These are phyloP conservation scores for Magnusiomyces tetraspermus DNA, from an alignment of 1,139 yeast genomes.

Conservation along the genomic window DNA sequence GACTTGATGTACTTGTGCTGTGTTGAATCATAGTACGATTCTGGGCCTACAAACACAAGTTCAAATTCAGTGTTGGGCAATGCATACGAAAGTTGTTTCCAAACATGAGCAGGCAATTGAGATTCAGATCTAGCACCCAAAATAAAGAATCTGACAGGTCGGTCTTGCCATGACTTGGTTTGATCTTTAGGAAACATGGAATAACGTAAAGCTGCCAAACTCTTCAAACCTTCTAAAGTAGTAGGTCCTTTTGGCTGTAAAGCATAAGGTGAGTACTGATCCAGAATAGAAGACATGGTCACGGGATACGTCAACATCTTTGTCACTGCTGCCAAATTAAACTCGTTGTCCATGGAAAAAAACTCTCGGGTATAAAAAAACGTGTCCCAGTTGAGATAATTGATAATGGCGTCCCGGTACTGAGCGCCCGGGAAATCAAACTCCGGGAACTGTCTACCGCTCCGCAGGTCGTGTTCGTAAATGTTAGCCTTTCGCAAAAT, in stretches of 20 bases:
- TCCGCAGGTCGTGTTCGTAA: constrained; percentile 88
- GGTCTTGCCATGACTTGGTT: constrained; percentile 50
- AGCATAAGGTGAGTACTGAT: constrained; percentile 76
- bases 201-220: constrained; percentile 83
- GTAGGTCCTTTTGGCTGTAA: constrained; percentile 78
- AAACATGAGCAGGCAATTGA: constrained; percentile 85
- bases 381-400: constrained; percentile 83
- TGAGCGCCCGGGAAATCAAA: constrained; percentile 84
- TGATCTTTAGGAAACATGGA: constrained; percentile 71
- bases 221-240: constrained; percentile 84
- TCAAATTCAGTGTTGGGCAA: constrained; percentile 80
- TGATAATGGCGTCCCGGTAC: constrained; percentile 66
- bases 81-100: constrained; percentile 86
- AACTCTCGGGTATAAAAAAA: constrained; percentile 88
- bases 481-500: constrained; percentile 75
- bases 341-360: constrained; percentile 93
- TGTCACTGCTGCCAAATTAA: constrained; percentile 89
- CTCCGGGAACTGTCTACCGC: constrained; percentile 91
- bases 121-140: constrained; percentile 92
- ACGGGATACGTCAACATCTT: constrained; percentile 89
- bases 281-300: constrained; percentile 75
- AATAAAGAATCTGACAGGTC: constrained; percentile 83
- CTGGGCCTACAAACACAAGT: constrained; percentile 90
- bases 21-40: constrained; percentile 63
- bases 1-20: constrained; percentile 44